Percentiles rank a stretch among this genome's conserved stretches.
These are phyloP conservation scores for Magnusiomyces ingens DNA, from an alignment of 1,139 yeast genomes.

Conservation along the genomic window DNA sequence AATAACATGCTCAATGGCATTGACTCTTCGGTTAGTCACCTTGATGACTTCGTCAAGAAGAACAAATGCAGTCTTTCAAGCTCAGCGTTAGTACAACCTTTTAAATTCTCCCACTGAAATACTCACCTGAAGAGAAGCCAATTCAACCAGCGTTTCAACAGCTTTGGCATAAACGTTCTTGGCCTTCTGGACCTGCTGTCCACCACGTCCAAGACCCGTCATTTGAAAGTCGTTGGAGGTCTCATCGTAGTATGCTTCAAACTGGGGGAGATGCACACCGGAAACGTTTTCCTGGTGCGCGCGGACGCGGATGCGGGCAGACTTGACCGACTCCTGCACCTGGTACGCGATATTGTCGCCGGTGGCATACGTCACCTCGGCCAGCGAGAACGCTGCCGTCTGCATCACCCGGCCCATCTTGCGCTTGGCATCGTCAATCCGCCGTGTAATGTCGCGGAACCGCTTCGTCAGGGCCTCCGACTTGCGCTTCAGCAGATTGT, in stretches of 20 bases:
- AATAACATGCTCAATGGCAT: conserved; percentile 96
- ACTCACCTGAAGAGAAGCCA: conserved; percentile 58
- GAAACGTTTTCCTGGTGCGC: conserved; percentile 95
- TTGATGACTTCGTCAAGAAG: conserved; percentile 95
- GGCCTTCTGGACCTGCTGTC: conserved; percentile 95
- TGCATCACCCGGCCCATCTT: conserved; percentile 99
- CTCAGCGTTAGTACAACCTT: no score
- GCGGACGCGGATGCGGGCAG: conserved; percentile 80
- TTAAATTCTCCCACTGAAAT: no score
- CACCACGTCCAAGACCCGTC: conserved; percentile 97
- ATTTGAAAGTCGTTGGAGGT: conserved; percentile 86
- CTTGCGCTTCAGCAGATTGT: conserved; percentile 84
- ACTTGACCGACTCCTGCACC: conserved; percentile 85
- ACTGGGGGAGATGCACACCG: conserved; percentile 91
- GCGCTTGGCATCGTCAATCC: conserved; percentile 92
- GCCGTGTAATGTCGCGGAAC: conserved; percentile 87
- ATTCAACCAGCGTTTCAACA: conserved; percentile 89
- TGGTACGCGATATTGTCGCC: conserved; percentile 94
- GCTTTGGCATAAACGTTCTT: conserved; percentile 89
- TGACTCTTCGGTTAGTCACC: conserved; percentile 96
- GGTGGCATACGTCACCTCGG: conserved; percentile 95
- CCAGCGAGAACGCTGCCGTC: conserved; percentile 93
- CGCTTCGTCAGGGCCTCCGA: conserved; percentile 95
- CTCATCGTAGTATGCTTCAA: conserved; percentile 77
- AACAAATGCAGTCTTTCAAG: conserved; percentile 74